A percentile compares a stretch with the other conserved stretches of the same genome.
These are phyloP conservation scores for Aspergillus terreus DNA, from an alignment of 2,329 filamentous ascomycete species.

Conservation along the genomic window DNA sequence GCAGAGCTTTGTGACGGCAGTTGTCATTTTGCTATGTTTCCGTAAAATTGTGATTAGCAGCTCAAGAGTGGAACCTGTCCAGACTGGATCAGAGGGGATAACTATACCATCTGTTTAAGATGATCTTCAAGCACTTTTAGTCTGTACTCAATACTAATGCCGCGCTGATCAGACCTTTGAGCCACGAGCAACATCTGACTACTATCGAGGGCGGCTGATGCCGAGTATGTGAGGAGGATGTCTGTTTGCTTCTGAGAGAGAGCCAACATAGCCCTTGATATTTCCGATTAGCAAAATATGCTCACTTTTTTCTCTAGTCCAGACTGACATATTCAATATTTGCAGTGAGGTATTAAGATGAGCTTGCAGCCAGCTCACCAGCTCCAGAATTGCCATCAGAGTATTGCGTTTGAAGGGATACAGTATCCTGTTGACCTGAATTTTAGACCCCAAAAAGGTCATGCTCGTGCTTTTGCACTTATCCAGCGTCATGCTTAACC, in stretches of 20 bases:
- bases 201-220: background rate
- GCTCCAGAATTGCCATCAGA: constrained; percentile 7
- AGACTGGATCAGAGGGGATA: background rate
- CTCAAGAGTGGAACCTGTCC: background rate
- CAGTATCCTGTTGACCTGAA: constrained; percentile 5
- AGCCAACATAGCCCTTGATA: background rate
- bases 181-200: background rate
- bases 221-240: background rate
- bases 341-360: constrained; percentile 11
- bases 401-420: constrained; percentile 12
- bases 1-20: background rate
- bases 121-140: background rate
- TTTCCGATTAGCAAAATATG: background rate
- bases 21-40: background rate
- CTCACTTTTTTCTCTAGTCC: background rate
- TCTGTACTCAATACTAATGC: background rate
- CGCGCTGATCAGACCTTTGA: background rate
- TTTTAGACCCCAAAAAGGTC: background rate
- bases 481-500: background rate
- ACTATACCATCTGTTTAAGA: background rate
- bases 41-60: background rate
- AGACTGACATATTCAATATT: constrained; percentile 9
- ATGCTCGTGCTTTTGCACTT: background rate
- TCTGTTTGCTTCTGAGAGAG: background rate
- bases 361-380: constrained; percentile 7